Evolutionary conservation across 768 basidiomycete species (phyloP).

Genomic region (Tubosaeta sp.): DNA sequence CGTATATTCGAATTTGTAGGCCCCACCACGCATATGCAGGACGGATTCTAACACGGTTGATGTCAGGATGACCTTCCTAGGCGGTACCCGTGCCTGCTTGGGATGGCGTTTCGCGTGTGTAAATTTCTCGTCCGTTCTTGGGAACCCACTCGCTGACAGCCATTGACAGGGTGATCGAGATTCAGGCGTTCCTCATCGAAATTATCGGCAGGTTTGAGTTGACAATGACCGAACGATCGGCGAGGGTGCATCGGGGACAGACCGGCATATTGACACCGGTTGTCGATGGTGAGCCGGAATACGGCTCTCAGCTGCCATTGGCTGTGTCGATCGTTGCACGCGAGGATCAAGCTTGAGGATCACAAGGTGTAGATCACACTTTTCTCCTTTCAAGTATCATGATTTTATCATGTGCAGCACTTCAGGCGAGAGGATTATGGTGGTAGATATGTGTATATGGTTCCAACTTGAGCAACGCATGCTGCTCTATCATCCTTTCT

Average conservation of each 20-base stretch:
- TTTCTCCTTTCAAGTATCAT: too few species aligned
- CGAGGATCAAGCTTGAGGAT: background rate
- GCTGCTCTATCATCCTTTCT: conserved; percentile 13
- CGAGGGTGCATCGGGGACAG: background rate
- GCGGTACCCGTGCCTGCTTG: background rate
- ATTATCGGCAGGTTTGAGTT: conserved; percentile 35
- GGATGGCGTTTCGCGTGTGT: background rate
- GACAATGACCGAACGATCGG: background rate
- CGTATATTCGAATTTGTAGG: background rate
- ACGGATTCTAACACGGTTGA: background rate
- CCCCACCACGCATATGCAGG: background rate
- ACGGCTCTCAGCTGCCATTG: conserved; percentile 28
- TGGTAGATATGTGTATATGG: background rate
- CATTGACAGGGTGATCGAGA: conserved; percentile 38
- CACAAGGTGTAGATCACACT: too few species aligned
- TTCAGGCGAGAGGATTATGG: too few species aligned
- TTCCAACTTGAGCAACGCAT: conserved; percentile 23
- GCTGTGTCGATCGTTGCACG: conserved; percentile 17
- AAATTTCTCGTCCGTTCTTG: background rate
- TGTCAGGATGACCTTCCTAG: background rate
- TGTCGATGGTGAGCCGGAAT: background rate
- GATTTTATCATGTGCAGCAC: too few species aligned
- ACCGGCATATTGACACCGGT: conserved; percentile 29
- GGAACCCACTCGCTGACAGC: too few species aligned
- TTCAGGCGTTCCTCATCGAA: conserved; percentile 58